phyloP scores from a whole-genome alignment of 179 eudicot genomes.

The Carnegiea gigantea region DNA sequence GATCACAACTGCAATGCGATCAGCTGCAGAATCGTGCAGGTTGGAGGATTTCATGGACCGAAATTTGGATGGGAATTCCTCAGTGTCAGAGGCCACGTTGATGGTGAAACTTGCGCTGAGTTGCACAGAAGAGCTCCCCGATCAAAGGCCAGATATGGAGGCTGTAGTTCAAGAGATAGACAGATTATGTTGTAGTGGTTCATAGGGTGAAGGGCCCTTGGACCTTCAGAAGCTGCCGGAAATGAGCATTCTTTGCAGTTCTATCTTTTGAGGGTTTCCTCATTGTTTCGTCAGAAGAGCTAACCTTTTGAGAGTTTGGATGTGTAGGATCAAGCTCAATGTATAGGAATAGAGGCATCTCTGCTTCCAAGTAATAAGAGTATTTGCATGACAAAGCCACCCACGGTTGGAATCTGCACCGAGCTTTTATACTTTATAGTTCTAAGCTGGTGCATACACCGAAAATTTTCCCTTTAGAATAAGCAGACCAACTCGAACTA shows the following conservation, averaged over 20 bases:
- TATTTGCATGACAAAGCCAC: neutral
- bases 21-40: conserved; percentile 52
- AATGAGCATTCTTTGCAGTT: too few relatives aligned
- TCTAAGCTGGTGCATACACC: too few relatives aligned
- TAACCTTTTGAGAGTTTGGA: neutral
- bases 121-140: conserved; percentile 70
- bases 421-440: too few relatives aligned
- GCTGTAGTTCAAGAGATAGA: conserved; percentile 52
- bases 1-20: conserved; percentile 45
- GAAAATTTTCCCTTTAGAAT: neutral
- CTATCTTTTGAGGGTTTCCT: too few relatives aligned
- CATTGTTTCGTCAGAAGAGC: too few relatives aligned
- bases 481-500: neutral
- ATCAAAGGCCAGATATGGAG: conserved; percentile 58
- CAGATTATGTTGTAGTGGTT: conserved; percentile 8
- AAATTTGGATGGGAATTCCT: conserved; percentile 53
- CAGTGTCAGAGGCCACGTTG: conserved; percentile 54
- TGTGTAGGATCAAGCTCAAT: neutral
- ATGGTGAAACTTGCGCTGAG: conserved; percentile 55
- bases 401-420: too few relatives aligned
- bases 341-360: neutral
- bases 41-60: conserved; percentile 61
- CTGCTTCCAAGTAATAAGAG: neutral
- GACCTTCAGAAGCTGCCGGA: neutral
- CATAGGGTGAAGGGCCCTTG: neutral